Conservation (phyloP, 2,329 filamentous ascomycete genomes). For the Dissoconium aciculare region DNA sequence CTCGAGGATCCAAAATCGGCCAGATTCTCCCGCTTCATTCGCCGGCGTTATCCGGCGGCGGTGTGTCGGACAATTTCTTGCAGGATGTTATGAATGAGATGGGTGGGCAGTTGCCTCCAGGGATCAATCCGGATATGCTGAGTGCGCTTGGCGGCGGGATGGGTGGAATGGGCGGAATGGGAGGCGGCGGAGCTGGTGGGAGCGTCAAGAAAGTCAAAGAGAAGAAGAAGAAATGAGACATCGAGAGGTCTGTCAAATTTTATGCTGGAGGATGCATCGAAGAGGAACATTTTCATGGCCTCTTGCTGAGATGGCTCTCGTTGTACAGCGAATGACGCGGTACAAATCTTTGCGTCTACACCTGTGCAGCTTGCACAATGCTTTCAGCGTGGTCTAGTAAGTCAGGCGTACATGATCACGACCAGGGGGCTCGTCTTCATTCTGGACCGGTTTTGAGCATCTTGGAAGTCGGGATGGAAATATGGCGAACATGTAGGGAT, state of each 20-base stretch:
- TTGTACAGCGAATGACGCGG: not conserved
- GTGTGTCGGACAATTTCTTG: constrained; percentile 76
- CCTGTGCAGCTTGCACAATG: constrained; percentile 1
- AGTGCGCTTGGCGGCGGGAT: constrained; percentile 17
- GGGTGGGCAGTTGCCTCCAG: constrained; percentile 27
- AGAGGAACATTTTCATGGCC: no score
- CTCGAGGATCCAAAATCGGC: constrained; percentile 81
- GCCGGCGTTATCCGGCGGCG: constrained; percentile 78
- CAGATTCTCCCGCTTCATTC: constrained; percentile 74
- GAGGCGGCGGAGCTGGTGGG: no score
- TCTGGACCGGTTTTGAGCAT: no score
- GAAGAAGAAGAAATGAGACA: constrained; percentile 18
- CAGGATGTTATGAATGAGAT: constrained; percentile 89
- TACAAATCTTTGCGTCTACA: not conserved
- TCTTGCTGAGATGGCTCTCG: no score
- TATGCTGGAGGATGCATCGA: not conserved
- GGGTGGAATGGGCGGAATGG: constrained; percentile 10
- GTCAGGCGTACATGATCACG: no score
- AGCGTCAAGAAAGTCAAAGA: constrained; percentile 20
- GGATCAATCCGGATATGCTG: constrained; percentile 9
- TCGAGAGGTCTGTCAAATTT: not conserved
- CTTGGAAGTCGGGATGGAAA: no score
- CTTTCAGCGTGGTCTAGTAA: no score
- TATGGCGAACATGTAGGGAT: no score
- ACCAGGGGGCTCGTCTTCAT: no score